Percentiles rank a stretch among this genome's conserved stretches.
Conservation (phyloP, 2,329 filamentous ascomycete species). For the Calonectria hawksworthii region DNA sequence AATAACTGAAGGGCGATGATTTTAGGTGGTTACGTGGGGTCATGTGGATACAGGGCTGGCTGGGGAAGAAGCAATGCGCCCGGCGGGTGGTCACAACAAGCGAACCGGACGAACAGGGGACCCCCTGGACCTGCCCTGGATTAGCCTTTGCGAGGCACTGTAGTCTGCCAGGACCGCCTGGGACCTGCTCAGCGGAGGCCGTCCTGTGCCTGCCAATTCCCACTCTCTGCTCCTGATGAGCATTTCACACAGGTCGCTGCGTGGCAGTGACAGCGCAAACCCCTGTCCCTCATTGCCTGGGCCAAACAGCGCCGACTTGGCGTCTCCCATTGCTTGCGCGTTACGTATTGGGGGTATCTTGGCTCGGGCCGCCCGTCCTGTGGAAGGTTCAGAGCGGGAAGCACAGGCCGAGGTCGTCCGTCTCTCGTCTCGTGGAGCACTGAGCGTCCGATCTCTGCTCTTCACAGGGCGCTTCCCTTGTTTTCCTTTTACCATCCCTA, state of each 20-base stretch:
- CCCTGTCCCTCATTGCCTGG: background rate
- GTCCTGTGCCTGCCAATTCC: background rate
- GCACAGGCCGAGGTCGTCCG: constrained; percentile 5
- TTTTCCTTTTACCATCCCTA: background rate
- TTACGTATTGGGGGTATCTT: constrained; percentile 1
- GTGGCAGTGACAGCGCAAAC: background rate
- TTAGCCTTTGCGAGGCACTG: background rate
- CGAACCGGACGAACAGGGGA: background rate
- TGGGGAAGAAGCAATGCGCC: constrained; percentile 14
- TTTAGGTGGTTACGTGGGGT: constrained; percentile 8
- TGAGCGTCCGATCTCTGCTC: constrained; percentile 1
- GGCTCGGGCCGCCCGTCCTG: background rate
- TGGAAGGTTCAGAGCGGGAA: constrained; percentile 2
- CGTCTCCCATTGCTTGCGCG: constrained; percentile 1
- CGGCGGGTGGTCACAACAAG: constrained; percentile 4
- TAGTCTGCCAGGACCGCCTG: background rate
- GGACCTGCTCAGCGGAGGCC: background rate
- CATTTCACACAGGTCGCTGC: background rate
- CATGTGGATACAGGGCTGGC: constrained; percentile 8
- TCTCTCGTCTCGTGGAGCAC: background rate
- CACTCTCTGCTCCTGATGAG: background rate
- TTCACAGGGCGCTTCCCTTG: background rate
- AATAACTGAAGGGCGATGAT: constrained; percentile 9
- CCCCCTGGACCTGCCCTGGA: constrained; percentile 9
- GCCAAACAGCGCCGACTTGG: background rate